Evolutionary conservation across 2,329 filamentous ascomycete genomes (phyloP), one percentile per base, ranked within the genome.

Genomic region (Phaeophleospora eucalypticola): DNA sequence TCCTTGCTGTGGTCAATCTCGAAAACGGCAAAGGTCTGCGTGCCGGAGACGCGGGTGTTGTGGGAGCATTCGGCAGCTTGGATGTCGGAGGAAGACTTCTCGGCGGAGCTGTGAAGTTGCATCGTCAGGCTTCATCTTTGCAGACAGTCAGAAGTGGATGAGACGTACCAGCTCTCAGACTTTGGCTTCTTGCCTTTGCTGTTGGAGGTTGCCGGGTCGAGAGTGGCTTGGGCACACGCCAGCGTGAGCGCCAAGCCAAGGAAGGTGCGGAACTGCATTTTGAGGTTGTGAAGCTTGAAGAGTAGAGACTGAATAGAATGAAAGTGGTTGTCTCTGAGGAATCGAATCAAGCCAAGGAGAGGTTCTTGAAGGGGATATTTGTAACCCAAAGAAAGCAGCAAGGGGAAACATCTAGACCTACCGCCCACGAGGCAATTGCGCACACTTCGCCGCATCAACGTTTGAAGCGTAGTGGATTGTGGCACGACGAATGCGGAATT

Each of bases 1-100:
- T 76, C 71, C 54, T 74, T 73, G 43, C 71, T 54, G 58, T 75
- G 73, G 58, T 77, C 70, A 7, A 65, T 68, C 18, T 59, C 64
- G 59, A 70, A 71, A 42, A 71, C 59, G 34, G 68, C 68, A 35
- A 71, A 72, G 16, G 68, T 71, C 48, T 71, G 65, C 0, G 49
- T 63, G 32, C 56, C 52, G 10, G 57, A 57, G 32, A 62, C 64
- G 29, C 68, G 67, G 1, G 68, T 70, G 59, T 71, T 71, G 58
- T 70, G 62, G 43, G 62, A 60, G 60, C 69, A 71, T 52, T 72
- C 70, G 34, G 69, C 68, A 16, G 68, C 69, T 58, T 72, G 69
- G 52, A 71, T 71, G 37, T 61, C 63, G 24, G 56, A 62, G 34
- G 64, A 66, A 20, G 51, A 59, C 42, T 67, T 67, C 21, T 58